Percentiles rank a stretch among this genome's conserved stretches.
Evolutionary conservation across 495 filamentous ascomycete species (phyloP).

Genomic region (Platismatia glauca): DNA sequence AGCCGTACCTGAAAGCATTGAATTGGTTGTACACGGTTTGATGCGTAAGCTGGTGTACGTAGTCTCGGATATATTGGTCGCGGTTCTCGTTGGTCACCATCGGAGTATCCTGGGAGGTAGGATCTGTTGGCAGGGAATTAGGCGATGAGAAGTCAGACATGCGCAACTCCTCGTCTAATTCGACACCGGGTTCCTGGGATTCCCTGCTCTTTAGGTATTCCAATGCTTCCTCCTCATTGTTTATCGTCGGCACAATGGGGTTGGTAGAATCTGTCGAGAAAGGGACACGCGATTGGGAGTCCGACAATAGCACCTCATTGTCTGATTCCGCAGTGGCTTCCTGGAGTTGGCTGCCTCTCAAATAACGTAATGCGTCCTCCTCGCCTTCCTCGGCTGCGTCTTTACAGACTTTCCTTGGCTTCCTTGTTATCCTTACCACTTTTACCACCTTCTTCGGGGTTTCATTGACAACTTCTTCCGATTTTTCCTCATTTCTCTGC

Average conservation of each 20-base stretch:
- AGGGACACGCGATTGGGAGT: not conserved
- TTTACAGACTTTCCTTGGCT: not conserved
- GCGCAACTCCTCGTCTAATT: not conserved
- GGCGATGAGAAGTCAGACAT: slow-evolving; percentile 1
- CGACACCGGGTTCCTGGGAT: not conserved
- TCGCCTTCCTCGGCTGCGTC: slow-evolving; percentile 18
- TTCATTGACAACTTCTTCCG: not conserved
- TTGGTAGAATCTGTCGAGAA: not conserved
- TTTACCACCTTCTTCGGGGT: not conserved
- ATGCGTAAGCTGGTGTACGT: slow-evolving; percentile 75
- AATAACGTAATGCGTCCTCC: not conserved
- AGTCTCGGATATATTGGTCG: slow-evolving; percentile 71
- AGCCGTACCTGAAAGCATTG: slow-evolving; percentile 72
- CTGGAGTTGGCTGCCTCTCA: not conserved
- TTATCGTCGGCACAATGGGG: not conserved
- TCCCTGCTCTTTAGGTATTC: not conserved
- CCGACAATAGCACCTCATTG: not conserved
- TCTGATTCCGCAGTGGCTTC: not conserved
- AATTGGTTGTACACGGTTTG: slow-evolving; percentile 69
- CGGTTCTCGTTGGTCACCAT: slow-evolving; percentile 71
- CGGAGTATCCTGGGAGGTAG: not conserved
- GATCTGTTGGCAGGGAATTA: not conserved
- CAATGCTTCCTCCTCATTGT: not conserved
- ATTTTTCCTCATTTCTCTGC: not conserved
- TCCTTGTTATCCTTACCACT: not conserved